Conservation (phyloP, 495 filamentous ascomycete species). For the Bathelium albidoporum region DNA sequence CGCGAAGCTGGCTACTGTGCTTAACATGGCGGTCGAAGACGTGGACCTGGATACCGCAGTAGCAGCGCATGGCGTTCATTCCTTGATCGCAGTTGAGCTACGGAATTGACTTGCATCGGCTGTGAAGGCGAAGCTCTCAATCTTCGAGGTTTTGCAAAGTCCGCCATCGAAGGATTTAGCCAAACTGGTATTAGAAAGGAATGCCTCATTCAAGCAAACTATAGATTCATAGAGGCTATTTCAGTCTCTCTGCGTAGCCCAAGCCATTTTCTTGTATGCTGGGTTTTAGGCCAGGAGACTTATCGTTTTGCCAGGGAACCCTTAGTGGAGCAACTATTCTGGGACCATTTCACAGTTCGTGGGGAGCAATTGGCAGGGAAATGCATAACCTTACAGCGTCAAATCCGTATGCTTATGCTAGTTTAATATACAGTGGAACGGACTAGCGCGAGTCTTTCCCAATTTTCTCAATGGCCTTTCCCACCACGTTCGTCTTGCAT, state of each 20-base stretch:
- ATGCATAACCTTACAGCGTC: too few species aligned
- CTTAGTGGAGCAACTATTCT: too few species aligned
- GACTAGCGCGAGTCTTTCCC: not conserved
- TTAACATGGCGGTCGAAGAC: not conserved
- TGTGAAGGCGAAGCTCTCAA: not conserved
- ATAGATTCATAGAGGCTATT: too few species aligned
- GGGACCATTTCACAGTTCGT: too few species aligned
- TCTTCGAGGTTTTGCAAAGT: not conserved
- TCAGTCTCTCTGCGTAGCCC: too few species aligned
- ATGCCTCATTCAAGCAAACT: not conserved
- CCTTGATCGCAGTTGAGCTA: not conserved
- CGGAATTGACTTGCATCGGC: not conserved
- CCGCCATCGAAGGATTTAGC: not conserved
- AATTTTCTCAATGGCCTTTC: constrained; percentile 21
- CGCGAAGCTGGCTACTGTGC: not conserved
- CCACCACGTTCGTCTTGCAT: constrained; percentile 60
- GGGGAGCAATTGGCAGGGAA: too few species aligned
- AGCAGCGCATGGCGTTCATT: not conserved
- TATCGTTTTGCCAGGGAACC: too few species aligned
- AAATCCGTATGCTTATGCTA: not conserved
- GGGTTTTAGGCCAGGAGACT: too few species aligned
- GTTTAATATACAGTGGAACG: not conserved
- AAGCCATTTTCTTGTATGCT: too few species aligned
- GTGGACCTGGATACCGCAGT: not conserved
- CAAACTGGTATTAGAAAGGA: not conserved